Base-by-base conservation (phyloP, 768 basidiomycete species). In the Naganishia vaughanmartiniae region DNA sequence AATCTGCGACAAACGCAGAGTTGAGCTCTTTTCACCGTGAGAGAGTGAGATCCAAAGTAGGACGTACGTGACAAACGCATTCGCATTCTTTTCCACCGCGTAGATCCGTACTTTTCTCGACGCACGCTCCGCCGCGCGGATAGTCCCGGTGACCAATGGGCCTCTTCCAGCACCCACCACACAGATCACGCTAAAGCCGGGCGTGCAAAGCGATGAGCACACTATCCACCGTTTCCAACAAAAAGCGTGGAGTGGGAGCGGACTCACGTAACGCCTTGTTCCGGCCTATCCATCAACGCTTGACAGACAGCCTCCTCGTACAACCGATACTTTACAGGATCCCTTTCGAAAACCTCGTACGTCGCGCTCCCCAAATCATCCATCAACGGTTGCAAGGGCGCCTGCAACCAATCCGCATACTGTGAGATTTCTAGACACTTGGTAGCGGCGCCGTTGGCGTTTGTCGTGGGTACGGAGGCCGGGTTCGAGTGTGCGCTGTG, bases 341-440 rank as follows among this genome's bases (percentile, higher is more conserved):
- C 96, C 79, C 93, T 88, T 78, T 99, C 96, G 77, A 99, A 99
- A 2, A 92, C 93, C 78, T 98, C 93, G 81, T 99, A 99, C 14
- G 93, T 97, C 73, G 89, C 87, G 75, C 92, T 94, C 77, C 91
- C 92, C 67, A 99, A 82, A 82, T 99, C 94, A 77, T 99, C 95
- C 93, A 95, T 95, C 76, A 99, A 81, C 28, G 96, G 96, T 85
- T 96, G 94, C 65, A 98, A 81, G 0, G 96, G 96, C 5, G 93
- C 91, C 80, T 98, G 96, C 24, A 99, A 83, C 81, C 89, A 96
- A 80, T 98, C 96, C 77, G 92, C 91, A 81, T 98, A 99, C 7
- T 75, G 75, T 6, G 73, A 67, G 51, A 75, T 72, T 60, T 78
- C 76, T 10, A 53, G 65, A n/a, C 48, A 66, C 24, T 55, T 55